A percentile compares a stretch with the other conserved stretches of the same genome.
Conservation (phyloP, 139 green algal species). For the Protoeuglena noctilucae region DNA sequence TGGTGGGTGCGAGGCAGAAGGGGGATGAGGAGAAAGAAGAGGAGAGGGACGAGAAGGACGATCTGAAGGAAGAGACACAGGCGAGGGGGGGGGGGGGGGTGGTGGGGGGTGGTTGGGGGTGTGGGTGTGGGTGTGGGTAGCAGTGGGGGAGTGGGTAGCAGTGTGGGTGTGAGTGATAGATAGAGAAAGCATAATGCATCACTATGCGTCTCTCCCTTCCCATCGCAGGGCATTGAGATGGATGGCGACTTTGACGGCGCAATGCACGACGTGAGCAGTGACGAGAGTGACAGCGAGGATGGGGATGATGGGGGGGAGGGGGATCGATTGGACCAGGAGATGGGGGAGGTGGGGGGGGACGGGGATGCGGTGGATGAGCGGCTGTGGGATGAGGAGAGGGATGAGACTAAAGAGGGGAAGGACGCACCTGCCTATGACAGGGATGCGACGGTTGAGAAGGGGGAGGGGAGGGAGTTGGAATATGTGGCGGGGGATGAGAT, state of each 20-base stretch:
- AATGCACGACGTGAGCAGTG: slow-evolving; percentile 44
- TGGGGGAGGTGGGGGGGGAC: slow-evolving; percentile 37
- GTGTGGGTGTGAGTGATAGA: no score
- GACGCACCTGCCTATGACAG: slow-evolving; percentile 47
- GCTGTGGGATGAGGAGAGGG: slow-evolving; percentile 59
- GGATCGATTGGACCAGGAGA: slow-evolving; percentile 22
- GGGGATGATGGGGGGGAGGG: slow-evolving; percentile 36
- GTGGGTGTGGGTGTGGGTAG: no score
- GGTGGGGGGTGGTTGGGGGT: no score
- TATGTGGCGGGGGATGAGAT: slow-evolving; percentile 5
- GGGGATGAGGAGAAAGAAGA: slow-evolving; percentile 25
- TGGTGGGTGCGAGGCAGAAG: slow-evolving; percentile 65
- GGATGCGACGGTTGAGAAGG: slow-evolving; percentile 15
- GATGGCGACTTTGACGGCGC: slow-evolving; percentile 85
- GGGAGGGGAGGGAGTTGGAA: slow-evolving; percentile 11
- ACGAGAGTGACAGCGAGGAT: slow-evolving; percentile 32
- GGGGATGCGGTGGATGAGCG: slow-evolving; percentile 78
- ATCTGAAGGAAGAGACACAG: slow-evolving; percentile 35
- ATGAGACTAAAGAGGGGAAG: slow-evolving; percentile 28
- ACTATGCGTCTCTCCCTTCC: no score
- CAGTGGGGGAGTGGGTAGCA: no score
- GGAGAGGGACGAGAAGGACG: slow-evolving; percentile 26
- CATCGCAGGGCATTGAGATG: slow-evolving; percentile 89
- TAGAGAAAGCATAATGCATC: no score
- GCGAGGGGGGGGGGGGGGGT: no score